Conservation (phyloP, 2,329 filamentous ascomycete genomes). For the Claviceps monticola region DNA sequence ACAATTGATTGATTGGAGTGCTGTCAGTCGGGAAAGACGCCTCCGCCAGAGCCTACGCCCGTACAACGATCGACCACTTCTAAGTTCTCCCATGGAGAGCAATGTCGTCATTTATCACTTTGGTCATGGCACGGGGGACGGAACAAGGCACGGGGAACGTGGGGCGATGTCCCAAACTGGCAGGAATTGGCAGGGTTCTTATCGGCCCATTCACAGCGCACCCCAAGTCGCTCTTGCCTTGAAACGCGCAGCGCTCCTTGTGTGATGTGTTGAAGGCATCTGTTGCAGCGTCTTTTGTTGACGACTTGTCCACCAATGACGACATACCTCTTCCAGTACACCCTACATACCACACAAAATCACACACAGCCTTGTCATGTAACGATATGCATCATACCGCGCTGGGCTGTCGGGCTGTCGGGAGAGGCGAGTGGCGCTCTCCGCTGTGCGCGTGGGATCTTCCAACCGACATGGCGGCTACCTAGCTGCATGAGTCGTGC, state of each 20-base stretch:
- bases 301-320: neutral
- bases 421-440: no score
- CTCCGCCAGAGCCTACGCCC: neutral
- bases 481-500: no score
- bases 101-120: neutral
- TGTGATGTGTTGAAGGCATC: neutral
- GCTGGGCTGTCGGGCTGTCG: no score
- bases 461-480: no score
- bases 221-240: neutral
- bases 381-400: no score
- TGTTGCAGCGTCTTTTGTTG: neutral
- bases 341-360: no score
- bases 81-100: neutral
- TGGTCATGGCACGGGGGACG: neutral
- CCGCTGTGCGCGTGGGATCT: no score
- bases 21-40: neutral
- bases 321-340: neutral
- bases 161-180: conserved; percentile 4
- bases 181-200: conserved; percentile 6
- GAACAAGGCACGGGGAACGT: neutral
- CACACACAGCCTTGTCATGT: no score
- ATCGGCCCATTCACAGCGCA: conserved; percentile 2
- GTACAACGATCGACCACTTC: neutral
- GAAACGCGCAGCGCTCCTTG: neutral
- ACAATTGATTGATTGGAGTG: neutral